Base-by-base conservation (phyloP, 768 basidiomycete species). In the Tubosaeta brunneosetosa region DNA sequence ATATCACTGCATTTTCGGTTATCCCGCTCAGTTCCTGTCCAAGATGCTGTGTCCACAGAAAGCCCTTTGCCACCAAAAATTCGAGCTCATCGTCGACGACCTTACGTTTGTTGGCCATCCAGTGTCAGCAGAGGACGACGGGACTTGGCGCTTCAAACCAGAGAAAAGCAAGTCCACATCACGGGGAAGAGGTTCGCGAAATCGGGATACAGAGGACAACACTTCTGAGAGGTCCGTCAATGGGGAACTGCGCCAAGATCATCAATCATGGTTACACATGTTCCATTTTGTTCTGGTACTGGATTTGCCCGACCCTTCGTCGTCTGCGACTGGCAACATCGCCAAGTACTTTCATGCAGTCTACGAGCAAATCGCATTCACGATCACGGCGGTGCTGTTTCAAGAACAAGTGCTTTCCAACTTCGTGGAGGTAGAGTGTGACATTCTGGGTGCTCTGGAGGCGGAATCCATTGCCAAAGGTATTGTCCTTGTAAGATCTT, bases 31-130 rank as follows among this genome's bases (percentile, higher is more conserved):
- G 53, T 89, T 92, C 62, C 76, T 98, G 29, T 89, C 91, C 25
- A 79, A 79, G 41, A 73, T 95, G 58, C 76, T 98, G 3, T 88
- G 87, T 53, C 94, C 95, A 1, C 78, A 84, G 42, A 71, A 75
- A 29, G 77, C 84, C 13, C 82, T 94, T 68, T 97, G 93, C 61
- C 92, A 99, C 69, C 90, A 92, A 67, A 91, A 91, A 63, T 97
- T 97, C 64, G 93, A 95, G 66, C 80, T 99, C 29, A 71, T 91
- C 37, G 86, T 97, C 25, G 94, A 98, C 65, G 86, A 94, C 61
- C 77, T 98, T 25, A 90, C 84, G 6, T 98, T 97, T 67, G 78
- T 97, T 41, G 97, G 97, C 0, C 94, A 98, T 67, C 97, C 95
- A 2, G 93, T 97, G 3, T 89, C 87, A 64, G 81, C 81, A 11